Base-by-base conservation (phyloP, 371 early-diverging fungal genomes). In the Choanephora cucurbitarum region DNA sequence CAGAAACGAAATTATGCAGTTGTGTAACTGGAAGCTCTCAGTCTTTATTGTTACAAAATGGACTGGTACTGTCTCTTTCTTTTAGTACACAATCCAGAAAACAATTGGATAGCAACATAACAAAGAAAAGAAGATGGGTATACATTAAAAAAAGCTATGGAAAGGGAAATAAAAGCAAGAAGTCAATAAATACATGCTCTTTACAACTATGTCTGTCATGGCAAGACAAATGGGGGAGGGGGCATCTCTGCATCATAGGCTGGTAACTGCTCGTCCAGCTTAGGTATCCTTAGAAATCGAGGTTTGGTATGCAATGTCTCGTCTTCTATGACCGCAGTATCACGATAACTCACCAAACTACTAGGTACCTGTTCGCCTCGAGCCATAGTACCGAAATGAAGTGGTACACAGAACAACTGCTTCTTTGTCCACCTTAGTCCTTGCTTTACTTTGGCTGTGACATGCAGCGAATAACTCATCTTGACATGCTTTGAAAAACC, bases 341-440 rank as follows among this genome's bases (percentile, higher is more conserved):
- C 58, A 18, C 49, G 41, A 39, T 56, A 66, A n/a, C 21, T 28
- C 0, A 61, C 18, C 11, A 66, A 14, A n/a, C 34, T 57, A 1
- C 46, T 43, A 1, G 61, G 61, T 8, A 52, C 15, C 41, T 50
- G 55, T 11, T 44, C 39, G 4, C 58, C 55, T 23, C 49, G 41
- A 10, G 58, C 18, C 0, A 61, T 39, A 11, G 66, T 66, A 7
- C 66, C 66, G 13, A 66, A 49, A 14, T 53, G 45, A 17, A 66
- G 17, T 1, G 55, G 58, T 21, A 57, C 49, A 19, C 41, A 44
- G 28, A 56, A 66, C 7, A 66, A 24, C 1, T 49, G 34, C 14
- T 42, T 23, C 28, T 57, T 60, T 0, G 54, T 46, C n/a, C 41
- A 50, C 8, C 60, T 54, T 17, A 66, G 31, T 1, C 58, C 51